Evolutionary conservation across 768 basidiomycete species (phyloP).

Genomic region (Plicaturopsis crispa): DNA sequence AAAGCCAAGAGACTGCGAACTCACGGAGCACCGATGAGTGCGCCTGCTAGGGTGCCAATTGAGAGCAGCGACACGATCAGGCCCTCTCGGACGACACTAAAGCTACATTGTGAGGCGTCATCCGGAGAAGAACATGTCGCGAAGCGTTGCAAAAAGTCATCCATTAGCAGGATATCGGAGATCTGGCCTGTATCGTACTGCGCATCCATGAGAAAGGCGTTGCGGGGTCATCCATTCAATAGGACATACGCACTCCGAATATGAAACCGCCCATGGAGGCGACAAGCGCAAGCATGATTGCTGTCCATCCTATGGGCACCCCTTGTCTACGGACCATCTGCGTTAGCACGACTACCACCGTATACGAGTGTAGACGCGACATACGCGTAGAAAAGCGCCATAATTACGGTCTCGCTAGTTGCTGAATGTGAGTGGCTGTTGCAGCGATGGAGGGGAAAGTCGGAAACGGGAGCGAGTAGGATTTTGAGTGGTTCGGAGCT

Average conservation of each 20-base stretch:
- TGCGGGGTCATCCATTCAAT: too few relatives aligned
- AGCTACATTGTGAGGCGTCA: conserved; percentile 37
- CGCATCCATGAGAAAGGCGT: too few relatives aligned
- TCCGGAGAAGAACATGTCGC: conserved; percentile 37
- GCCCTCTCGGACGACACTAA: conserved; percentile 49
- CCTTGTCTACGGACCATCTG: conserved; percentile 46
- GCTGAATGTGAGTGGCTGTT: too few relatives aligned
- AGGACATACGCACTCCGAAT: too few relatives aligned
- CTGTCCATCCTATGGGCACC: conserved; percentile 52
- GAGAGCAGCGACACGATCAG: conserved; percentile 66
- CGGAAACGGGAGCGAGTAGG: too few relatives aligned
- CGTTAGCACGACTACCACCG: too few relatives aligned
- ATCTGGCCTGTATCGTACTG: conserved; percentile 78
- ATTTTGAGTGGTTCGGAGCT: too few relatives aligned
- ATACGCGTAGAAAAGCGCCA: too few relatives aligned
- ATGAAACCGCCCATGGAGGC: conserved; percentile 72
- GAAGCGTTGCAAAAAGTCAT: conserved; percentile 60
- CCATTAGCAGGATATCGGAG: conserved; percentile 68
- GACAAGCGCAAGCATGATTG: conserved; percentile 59
- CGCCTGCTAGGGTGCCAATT: conserved; percentile 62
- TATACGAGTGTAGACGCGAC: too few relatives aligned
- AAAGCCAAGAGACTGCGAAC: conserved; percentile 21
- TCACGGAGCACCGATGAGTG: conserved; percentile 53
- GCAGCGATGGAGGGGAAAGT: too few relatives aligned
- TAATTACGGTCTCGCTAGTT: too few relatives aligned